A percentile compares a stretch with the other conserved stretches of the same genome.
Evolutionary conservation across 2,329 filamentous ascomycete species (phyloP).

Genomic region (Botrytis paeoniae): DNA sequence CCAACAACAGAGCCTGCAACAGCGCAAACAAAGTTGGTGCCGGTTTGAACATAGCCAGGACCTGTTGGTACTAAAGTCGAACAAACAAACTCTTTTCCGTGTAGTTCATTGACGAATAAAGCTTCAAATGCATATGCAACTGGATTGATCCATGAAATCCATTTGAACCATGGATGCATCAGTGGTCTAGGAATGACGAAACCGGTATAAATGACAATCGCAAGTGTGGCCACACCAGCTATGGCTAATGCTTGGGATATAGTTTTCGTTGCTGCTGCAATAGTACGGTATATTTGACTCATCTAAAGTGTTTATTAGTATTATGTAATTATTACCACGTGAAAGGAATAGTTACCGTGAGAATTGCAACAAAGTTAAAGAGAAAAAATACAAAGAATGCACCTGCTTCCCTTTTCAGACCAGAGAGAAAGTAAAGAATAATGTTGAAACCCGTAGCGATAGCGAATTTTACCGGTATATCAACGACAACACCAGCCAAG

Average conservation of each 20-base stretch:
- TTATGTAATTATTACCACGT: constrained; percentile 62
- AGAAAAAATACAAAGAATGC: constrained; percentile 77
- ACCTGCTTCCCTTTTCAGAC: constrained; percentile 61
- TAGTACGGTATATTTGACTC: constrained; percentile 67
- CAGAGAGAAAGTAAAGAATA: constrained; percentile 82
- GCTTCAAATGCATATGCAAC: constrained; percentile 78
- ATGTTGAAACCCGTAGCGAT: constrained; percentile 78
- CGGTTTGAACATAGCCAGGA: constrained; percentile 45
- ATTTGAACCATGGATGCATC: constrained; percentile 67
- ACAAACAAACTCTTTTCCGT: constrained; percentile 71
- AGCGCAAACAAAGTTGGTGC: constrained; percentile 49
- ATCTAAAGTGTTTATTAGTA: constrained; percentile 54
- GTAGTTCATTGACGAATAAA: constrained; percentile 83
- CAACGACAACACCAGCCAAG: constrained; percentile 78
- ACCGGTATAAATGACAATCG: constrained; percentile 40
- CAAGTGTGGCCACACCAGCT: constrained; percentile 49
- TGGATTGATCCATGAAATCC: constrained; percentile 57
- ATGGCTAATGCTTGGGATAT: constrained; percentile 63
- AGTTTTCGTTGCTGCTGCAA: constrained; percentile 71
- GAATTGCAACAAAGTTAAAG: constrained; percentile 42
- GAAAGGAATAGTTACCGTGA: constrained; percentile 57
- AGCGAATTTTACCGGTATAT: constrained; percentile 76
- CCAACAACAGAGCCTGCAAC: constrained; percentile 57
- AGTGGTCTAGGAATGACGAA: constrained; percentile 43
- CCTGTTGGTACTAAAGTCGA: constrained; percentile 33